Conservation (phyloP, 192 early-diverging fungal species). For the Entomortierella parvispora region DNA sequence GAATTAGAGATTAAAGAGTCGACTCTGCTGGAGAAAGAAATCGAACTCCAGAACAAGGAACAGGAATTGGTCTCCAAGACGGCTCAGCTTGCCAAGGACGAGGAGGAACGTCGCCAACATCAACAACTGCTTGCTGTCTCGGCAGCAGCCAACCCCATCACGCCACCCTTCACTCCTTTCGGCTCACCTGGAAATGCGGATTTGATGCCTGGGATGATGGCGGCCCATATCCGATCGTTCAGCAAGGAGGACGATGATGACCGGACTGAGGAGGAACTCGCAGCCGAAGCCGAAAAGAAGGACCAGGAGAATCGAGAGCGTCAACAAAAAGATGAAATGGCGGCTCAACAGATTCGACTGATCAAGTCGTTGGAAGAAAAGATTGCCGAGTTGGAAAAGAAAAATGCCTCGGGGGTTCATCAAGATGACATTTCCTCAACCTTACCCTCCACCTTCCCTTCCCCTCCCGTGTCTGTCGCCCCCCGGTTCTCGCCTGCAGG, state of each 20-base stretch:
- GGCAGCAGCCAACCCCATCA: constrained; percentile 23
- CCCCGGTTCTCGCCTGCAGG: constrained; percentile 4
- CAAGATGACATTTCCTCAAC: no score
- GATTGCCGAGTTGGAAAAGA: constrained; percentile 47
- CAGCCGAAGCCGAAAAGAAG: not conserved
- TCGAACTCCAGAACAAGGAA: constrained; percentile 17
- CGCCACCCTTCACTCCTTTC: constrained; percentile 39
- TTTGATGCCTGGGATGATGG: constrained; percentile 27
- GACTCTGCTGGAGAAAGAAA: constrained; percentile 26
- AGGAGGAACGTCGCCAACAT: constrained; percentile 5
- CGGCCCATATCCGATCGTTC: constrained; percentile 5
- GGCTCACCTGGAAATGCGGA: constrained; percentile 35
- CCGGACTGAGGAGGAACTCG: not conserved
- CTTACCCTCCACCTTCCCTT: no score
- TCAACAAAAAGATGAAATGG: constrained; percentile 22
- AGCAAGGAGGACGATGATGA: not conserved
- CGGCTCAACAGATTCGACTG: constrained; percentile 30
- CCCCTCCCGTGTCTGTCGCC: constrained; percentile 20
- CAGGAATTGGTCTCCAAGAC: constrained; percentile 29
- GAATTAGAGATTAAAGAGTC: constrained; percentile 24
- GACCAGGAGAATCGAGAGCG: constrained; percentile 8
- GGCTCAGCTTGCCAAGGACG: not conserved
- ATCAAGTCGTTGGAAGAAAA: constrained; percentile 48
- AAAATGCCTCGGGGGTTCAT: no score
- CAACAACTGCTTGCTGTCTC: constrained; percentile 13